phyloP scores from a whole-genome alignment of 331 rosid genomes.

The Dryas integrifolia region DNA sequence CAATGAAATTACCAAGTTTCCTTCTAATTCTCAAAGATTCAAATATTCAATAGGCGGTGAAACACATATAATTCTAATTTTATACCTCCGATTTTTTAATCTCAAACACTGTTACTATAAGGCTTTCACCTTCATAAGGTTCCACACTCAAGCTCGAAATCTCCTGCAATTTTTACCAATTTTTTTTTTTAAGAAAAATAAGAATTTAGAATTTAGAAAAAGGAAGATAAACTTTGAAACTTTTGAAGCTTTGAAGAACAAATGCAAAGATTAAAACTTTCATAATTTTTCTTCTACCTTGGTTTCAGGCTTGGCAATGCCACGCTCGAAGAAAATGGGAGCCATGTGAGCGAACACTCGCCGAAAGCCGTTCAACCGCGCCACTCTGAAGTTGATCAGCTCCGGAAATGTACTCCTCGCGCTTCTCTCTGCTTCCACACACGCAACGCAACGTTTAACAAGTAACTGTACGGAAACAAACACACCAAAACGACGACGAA shows the following conservation, averaged over 20 bases:
- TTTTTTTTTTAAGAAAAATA: not conserved
- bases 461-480: not conserved
- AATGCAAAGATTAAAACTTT: not conserved
- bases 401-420: conserved; percentile 90
- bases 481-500: not conserved
- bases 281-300: conserved; percentile 40
- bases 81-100: conserved; percentile 75
- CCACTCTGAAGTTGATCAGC: conserved; percentile 66
- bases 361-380: conserved; percentile 61
- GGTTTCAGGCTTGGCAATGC: conserved; percentile 84
- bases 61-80: conserved; percentile 8
- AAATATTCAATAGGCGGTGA: not conserved
- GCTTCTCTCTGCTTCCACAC: conserved; percentile 54
- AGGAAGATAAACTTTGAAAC: too few species aligned
- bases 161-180: conserved; percentile 48
- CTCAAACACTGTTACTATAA: conserved; percentile 74
- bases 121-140: conserved; percentile 71
- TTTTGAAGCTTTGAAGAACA: too few species aligned
- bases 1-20: not conserved
- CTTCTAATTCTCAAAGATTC: conserved; percentile 1
- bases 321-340: conserved; percentile 91
- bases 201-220: not conserved
- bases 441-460: not conserved
- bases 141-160: conserved; percentile 93
- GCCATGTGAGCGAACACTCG: conserved; percentile 80